These are phyloP conservation scores for Venturia carpophila DNA, from an alignment of 2,329 filamentous ascomycete species.

Conservation along the genomic window DNA sequence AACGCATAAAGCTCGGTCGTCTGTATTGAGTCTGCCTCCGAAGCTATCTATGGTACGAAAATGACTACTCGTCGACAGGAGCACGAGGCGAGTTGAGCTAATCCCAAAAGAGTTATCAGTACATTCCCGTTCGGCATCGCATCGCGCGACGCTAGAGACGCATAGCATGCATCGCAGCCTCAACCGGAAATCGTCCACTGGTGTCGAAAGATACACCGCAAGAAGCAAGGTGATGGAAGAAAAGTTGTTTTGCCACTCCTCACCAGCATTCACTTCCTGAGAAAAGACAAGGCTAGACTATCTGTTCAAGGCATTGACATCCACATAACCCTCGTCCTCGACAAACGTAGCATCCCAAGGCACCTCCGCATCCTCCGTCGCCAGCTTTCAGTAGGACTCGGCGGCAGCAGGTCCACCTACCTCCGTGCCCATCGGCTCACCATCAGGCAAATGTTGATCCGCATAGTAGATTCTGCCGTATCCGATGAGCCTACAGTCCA, in stretches of 20 bases:
- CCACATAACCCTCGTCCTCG: constrained; percentile 16
- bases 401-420: constrained; percentile 7
- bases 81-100: neutral
- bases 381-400: constrained; percentile 14
- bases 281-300: neutral
- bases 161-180: neutral
- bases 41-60: too few relatives aligned
- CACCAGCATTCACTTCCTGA: too few relatives aligned
- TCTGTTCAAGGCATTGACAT: neutral
- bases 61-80: too few relatives aligned
- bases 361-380: neutral
- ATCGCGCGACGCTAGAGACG: neutral
- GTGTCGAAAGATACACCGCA: neutral
- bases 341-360: constrained; percentile 16
- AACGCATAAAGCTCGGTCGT: too few relatives aligned
- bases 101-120: neutral
- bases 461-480: constrained; percentile 17
- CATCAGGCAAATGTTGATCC: constrained; percentile 15
- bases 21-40: too few relatives aligned
- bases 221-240: neutral
- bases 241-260: too few relatives aligned
- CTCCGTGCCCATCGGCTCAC: neutral
- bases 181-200: too few relatives aligned
- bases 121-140: neutral
- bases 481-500: neutral